Conservation (phyloP, 2,329 filamentous ascomycete genomes). For the Stemphylium lycopersici region DNA sequence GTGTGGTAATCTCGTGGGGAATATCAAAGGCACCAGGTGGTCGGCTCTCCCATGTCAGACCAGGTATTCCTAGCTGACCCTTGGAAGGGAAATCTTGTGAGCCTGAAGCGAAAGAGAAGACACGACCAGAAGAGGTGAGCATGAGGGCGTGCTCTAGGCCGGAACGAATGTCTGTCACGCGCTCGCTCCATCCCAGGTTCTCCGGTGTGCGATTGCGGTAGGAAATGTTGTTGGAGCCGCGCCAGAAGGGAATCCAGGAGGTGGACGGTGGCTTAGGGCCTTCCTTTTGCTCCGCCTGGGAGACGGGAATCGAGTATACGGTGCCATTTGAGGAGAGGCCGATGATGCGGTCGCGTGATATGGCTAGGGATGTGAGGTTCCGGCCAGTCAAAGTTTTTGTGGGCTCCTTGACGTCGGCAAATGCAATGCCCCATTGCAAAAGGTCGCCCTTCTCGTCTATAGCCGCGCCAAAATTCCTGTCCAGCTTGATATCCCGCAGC, state of each 20-base stretch:
- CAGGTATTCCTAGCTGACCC: constrained; percentile 87
- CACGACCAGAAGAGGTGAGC: constrained; percentile 80
- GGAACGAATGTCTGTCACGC: constrained; percentile 73
- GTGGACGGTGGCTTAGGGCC: constrained; percentile 69
- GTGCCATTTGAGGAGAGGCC: constrained; percentile 75
- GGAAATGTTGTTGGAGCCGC: constrained; percentile 63
- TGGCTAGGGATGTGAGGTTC: constrained; percentile 74
- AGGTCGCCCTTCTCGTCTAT: constrained; percentile 87
- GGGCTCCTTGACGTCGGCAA: constrained; percentile 69
- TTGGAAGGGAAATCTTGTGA: constrained; percentile 77
- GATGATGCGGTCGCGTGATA: constrained; percentile 84
- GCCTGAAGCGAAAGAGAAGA: constrained; percentile 87
- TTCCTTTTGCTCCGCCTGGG: constrained; percentile 70
- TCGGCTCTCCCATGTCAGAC: constrained; percentile 77
- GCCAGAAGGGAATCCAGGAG: constrained; percentile 79
- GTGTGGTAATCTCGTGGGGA: constrained; percentile 75
- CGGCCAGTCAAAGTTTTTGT: constrained; percentile 79
- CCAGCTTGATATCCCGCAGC: constrained; percentile 85
- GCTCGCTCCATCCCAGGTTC: constrained; percentile 71
- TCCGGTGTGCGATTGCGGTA: constrained; percentile 75
- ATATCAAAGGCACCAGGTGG: constrained; percentile 80
- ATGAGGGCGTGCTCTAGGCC: constrained; percentile 88
- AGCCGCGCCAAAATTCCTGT: constrained; percentile 80
- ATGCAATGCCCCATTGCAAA: constrained; percentile 87
- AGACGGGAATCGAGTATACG: constrained; percentile 84